Percentiles rank a stretch among this genome's conserved stretches.
Evolutionary conservation across 1,139 yeast species (phyloP).

Genomic region (Geotrichum siamense): DNA sequence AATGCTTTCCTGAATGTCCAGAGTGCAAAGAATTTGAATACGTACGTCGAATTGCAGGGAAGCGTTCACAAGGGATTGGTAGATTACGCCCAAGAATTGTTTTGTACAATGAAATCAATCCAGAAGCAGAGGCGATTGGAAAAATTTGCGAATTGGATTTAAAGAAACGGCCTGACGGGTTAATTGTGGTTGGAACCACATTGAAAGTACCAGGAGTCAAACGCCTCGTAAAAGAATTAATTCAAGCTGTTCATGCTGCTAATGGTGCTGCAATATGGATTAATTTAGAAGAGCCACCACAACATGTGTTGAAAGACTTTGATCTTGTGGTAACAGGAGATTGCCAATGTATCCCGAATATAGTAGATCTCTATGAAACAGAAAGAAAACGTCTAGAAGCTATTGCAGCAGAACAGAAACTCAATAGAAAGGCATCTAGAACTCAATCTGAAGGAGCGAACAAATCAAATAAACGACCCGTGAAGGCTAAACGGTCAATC

Average conservation of each 20-base stretch:
- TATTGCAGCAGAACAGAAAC: constrained; percentile 13
- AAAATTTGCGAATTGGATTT: constrained; percentile 63
- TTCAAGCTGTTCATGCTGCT: constrained; percentile 55
- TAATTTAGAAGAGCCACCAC: constrained; percentile 44
- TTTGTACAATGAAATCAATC: constrained; percentile 79
- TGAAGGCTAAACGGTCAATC: neutral
- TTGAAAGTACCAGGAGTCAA: constrained; percentile 81
- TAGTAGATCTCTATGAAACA: constrained; percentile 32
- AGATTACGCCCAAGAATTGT: constrained; percentile 75
- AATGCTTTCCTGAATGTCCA: constrained; percentile 45
- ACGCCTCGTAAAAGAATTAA: constrained; percentile 62
- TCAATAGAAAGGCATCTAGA: constrained; percentile 9
- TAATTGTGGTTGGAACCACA: constrained; percentile 80
- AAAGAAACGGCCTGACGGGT: constrained; percentile 60
- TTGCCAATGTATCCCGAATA: constrained; percentile 45
- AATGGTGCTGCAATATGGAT: constrained; percentile 54
- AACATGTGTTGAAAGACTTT: constrained; percentile 41
- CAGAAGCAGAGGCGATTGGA: constrained; percentile 78
- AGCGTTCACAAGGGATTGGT: constrained; percentile 70
- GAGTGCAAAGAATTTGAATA: constrained; percentile 49
- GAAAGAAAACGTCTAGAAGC: constrained; percentile 20
- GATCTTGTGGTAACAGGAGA: constrained; percentile 54
- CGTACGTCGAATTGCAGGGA: constrained; percentile 51
- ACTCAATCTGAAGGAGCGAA: constrained; percentile 12
- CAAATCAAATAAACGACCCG: constrained; percentile 1